A percentile compares a stretch with the other conserved stretches of the same genome.
Conservation (phyloP, 2,329 filamentous ascomycete species). For the Diaporthe ampelina region DNA sequence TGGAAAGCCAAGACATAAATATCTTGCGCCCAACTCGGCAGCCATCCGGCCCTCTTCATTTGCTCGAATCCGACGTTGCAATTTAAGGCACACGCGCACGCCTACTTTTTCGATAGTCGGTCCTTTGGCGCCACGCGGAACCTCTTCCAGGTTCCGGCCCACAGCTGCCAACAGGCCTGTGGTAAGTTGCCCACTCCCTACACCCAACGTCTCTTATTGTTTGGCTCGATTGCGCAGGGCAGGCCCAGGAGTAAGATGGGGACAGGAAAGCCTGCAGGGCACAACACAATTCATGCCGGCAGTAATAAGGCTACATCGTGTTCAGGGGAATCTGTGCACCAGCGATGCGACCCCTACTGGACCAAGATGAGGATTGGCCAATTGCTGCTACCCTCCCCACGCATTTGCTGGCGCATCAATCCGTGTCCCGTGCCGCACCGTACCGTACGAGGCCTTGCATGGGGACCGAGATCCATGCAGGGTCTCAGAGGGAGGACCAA, state of each 20-base stretch:
- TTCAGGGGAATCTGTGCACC: conserved; percentile 15
- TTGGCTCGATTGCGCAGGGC: conserved; percentile 4
- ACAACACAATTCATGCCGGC: conserved; percentile 6
- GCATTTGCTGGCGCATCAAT: background rate
- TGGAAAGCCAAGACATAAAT: conserved; percentile 15
- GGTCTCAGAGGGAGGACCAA: background rate
- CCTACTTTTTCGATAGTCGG: conserved; percentile 28
- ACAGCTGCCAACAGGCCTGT: background rate
- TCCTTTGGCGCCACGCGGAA: conserved; percentile 32
- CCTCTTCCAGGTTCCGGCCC: conserved; percentile 11
- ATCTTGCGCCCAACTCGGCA: conserved; percentile 11
- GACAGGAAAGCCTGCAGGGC: background rate
- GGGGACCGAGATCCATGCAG: conserved; percentile 13
- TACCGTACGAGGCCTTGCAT: conserved; percentile 13
- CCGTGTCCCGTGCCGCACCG: conserved; percentile 21
- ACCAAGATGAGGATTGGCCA: conserved; percentile 30
- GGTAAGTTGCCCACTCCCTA: conserved; percentile 23
- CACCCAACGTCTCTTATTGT: conserved; percentile 5
- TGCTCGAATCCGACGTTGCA: conserved; percentile 32
- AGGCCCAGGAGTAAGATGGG: conserved; percentile 6
- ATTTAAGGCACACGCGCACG: conserved; percentile 24
- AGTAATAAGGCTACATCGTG: conserved; percentile 1
- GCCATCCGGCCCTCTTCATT: conserved; percentile 21
- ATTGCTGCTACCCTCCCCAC: conserved; percentile 29
- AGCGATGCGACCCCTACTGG: conserved; percentile 15